Evolutionary conservation across 148 eudicot species (phyloP), one percentile per base, ranked within the genome.

Genomic region (Chenopodium quinoa): DNA sequence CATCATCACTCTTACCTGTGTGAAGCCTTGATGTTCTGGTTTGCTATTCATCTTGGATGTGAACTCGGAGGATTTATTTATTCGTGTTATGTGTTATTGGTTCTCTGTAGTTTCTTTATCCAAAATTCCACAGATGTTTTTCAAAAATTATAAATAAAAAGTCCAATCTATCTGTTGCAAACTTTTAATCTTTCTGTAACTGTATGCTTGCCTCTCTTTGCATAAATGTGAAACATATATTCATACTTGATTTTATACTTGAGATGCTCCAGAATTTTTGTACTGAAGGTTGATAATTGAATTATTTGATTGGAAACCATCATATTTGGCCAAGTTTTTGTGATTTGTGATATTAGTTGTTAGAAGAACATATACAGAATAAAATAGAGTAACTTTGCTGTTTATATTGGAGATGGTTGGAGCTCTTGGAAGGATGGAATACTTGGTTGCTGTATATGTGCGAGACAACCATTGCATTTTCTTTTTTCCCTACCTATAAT

Each of bases 1-100:
- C 78, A 60, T 29, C 46, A 68, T 79, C 60, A 60, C 32, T 67
- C 54, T 67, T 68, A 13, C 63, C 67, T 71, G 69, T 71, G 19
- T 16, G 19, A 34, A 23, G 47, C 27, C 56, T 58, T 64, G 71
- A 13, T 10, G 34, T 52, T 13, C 9, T 75, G 23, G 19, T 47
- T 67, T 66, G 16, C 40, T 54, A 7, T n/a, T 25, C 44, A n/a
- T 13, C 6, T 76, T 62, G 73, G 66, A 64, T 27, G 46, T 60
- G 34, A 19, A 66, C 27, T 19, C 9, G n/a, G 7, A 20, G 50
- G 29, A 76, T 20, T 11, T 1, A 19, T 62, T 37, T 4, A 12
- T n/a, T 79, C 58, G 16, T 44, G 32, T 22, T 37, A 12, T 72
- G 27, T 60, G 81, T 52, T 76, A 34, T 47, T 54, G 54, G 32